phyloP scores from a whole-genome alignment of 495 filamentous ascomycete genomes.

The Penicillium malachiteum region DNA sequence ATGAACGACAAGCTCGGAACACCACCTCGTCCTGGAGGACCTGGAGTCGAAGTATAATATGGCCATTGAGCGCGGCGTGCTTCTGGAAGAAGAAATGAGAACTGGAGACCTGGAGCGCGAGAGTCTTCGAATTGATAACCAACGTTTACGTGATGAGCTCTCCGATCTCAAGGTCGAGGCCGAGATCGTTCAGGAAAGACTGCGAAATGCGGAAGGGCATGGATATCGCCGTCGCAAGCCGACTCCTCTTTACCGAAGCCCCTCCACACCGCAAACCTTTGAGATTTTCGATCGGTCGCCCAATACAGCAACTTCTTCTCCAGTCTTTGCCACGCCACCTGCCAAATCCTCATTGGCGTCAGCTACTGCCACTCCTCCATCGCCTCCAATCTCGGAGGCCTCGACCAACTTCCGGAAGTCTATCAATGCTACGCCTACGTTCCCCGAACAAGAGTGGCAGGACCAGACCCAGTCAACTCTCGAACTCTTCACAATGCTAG shows the following conservation, averaged over 20 bases:
- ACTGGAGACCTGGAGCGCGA: slow-evolving; percentile 89
- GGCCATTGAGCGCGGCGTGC: slow-evolving; percentile 83
- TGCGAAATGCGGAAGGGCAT: slow-evolving; percentile 63
- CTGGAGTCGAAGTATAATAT: slow-evolving; percentile 96
- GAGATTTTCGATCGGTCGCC: slow-evolving; percentile 57
- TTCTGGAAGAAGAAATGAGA: slow-evolving; percentile 93
- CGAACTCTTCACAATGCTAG: slow-evolving; percentile 45
- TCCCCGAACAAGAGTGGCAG: slow-evolving; percentile 40
- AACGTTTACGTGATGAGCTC: slow-evolving; percentile 84
- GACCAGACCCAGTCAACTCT: slow-evolving; percentile 32
- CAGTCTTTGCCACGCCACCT: slow-evolving; percentile 69
- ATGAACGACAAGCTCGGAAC: slow-evolving; percentile 90
- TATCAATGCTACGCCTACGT: slow-evolving; percentile 45
- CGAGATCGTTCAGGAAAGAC: slow-evolving; percentile 90
- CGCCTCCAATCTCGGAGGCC: slow-evolving; percentile 57
- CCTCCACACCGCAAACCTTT: slow-evolving; percentile 51
- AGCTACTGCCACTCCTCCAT: slow-evolving; percentile 70
- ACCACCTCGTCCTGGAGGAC: slow-evolving; percentile 95
- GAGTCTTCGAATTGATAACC: slow-evolving; percentile 78
- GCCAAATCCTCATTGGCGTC: slow-evolving; percentile 70
- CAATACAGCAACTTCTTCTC: slow-evolving; percentile 66
- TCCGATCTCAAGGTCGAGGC: slow-evolving; percentile 91
- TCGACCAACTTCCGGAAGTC: slow-evolving; percentile 47
- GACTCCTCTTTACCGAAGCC: slow-evolving; percentile 44
- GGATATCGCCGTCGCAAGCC: slow-evolving; percentile 55